Base-by-base conservation (phyloP, 768 basidiomycete species). In the Wakefieldia striispora region DNA sequence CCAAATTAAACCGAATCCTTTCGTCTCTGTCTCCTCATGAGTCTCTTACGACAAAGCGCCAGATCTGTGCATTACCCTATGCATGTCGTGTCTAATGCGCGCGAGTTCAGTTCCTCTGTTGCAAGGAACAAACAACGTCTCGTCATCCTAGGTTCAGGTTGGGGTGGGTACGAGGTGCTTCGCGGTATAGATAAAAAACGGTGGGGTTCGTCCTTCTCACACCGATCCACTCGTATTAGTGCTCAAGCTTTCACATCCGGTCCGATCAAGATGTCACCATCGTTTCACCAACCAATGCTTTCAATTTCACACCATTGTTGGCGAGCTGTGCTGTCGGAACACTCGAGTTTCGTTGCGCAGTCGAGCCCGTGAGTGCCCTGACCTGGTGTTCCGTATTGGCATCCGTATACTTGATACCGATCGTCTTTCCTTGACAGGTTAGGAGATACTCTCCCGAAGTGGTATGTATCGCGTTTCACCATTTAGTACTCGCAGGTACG, bases 141-240 rank as follows among this genome's bases (percentile, higher is more conserved):
- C 31, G 79, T 88, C 17, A 82, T 89, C 52, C 70, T 88, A 7
- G 87, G 86, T 9, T 87, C 85, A 10, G 87, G 87, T 20, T 89
- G 86, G 87, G 86, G 84, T 49, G 87, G 87, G 0, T 88, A 88
- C 56, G 82, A 83, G 51, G 70, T 89, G 13, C 72, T 88, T 20
- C 71, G 81, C 33, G 75, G 77, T 3, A 69, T 89, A 1, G 83
- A 89, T 66, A 88, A 84, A 67, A 83, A 82, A 53, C 77, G 78
- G 45, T 88, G 84, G 81, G 76, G 86, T 86, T 36, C 52, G 78
- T 68, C 43, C 34, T 46, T 19, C 45, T 19, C 34, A 23, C 23
- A 35, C 38, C 23, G 13, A 38, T 38, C n/a, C 12, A 13, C 7
- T 23, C n/a, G 26, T 17, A 4, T 29, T 21, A 16, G 33, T 21